A percentile compares a stretch with the other conserved stretches of the same genome.
These are phyloP conservation scores for Glarea lozoyensis DNA, from an alignment of 495 filamentous ascomycete genomes.

Conservation along the genomic window DNA sequence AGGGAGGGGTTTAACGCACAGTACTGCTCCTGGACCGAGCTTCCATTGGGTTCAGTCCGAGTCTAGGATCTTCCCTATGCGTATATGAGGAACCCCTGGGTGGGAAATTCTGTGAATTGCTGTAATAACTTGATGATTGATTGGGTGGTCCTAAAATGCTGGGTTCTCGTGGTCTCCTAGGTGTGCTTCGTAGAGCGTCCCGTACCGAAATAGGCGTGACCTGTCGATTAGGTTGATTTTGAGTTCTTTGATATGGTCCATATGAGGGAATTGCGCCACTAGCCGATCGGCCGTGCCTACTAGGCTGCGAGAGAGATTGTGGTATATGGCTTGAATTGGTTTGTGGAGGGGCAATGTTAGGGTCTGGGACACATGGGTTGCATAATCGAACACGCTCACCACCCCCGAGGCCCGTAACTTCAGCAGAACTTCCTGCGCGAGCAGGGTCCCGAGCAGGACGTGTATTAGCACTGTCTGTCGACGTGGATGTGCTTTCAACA, in stretches of 20 bases:
- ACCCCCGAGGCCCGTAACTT: conserved; percentile 38
- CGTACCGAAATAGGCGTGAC: not conserved
- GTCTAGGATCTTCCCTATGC: not conserved
- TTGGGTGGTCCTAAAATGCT: not conserved
- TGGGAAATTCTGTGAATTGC: not conserved
- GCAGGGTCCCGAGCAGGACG: conserved; percentile 21
- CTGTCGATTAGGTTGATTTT: no score
- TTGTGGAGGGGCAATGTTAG: conserved; percentile 58
- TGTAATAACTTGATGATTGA: not conserved
- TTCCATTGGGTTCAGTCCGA: conserved; percentile 2
- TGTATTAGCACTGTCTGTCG: not conserved
- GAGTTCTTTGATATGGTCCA: conserved; percentile 19
- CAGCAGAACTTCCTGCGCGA: conserved; percentile 6
- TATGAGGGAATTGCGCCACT: conserved; percentile 3
- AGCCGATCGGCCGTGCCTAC: conserved; percentile 10
- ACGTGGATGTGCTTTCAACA: conserved; percentile 23
- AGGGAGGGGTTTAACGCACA: conserved; percentile 3
- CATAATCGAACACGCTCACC: conserved; percentile 85
- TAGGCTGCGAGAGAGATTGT: conserved; percentile 7
- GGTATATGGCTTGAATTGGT: conserved; percentile 4
- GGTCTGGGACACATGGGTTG: conserved; percentile 91
- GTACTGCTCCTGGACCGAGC: conserved; percentile 16
- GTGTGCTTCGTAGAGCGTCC: not conserved
- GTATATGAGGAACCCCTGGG: not conserved
- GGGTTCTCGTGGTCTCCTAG: conserved; percentile 5